phyloP scores from a whole-genome alignment of 2,329 filamentous ascomycete species.

The Geosmithia putterillii region DNA sequence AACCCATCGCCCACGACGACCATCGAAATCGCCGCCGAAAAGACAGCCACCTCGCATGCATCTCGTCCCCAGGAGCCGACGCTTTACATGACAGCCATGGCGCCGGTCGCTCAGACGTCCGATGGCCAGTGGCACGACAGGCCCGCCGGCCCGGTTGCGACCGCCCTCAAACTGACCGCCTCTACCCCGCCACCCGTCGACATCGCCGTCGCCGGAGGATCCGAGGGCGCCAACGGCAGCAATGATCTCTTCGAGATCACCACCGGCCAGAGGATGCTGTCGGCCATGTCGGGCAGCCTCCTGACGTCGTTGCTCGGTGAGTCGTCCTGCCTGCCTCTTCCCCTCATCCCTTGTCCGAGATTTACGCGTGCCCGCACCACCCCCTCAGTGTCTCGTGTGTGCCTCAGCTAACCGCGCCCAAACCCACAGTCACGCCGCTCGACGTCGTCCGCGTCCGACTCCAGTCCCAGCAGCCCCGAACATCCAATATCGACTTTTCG shows the following conservation, averaged over 20 bases:
- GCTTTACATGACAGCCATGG: background rate
- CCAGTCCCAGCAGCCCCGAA: conserved; percentile 57
- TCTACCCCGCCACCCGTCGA: background rate
- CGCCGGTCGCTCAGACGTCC: background rate
- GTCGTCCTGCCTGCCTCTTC: conserved; percentile 10
- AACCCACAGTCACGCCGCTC: conserved; percentile 69
- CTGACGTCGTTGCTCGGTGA: conserved; percentile 79
- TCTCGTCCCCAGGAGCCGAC: background rate
- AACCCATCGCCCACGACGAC: background rate
- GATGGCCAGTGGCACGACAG: background rate
- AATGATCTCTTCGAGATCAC: conserved; percentile 54
- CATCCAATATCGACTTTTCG: conserved; percentile 37
- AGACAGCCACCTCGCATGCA: background rate
- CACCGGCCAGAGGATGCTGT: conserved; percentile 83
- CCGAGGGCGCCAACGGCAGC: conserved; percentile 5
- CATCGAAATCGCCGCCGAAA: background rate
- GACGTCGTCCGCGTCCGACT: conserved; percentile 93
- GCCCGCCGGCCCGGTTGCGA: background rate
- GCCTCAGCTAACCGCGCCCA: background rate
- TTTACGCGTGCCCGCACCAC: background rate
- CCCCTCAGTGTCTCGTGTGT: background rate
- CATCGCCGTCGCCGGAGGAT: conserved; percentile 2
- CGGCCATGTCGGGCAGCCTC: conserved; percentile 81
- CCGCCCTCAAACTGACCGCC: background rate
- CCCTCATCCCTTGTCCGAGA: conserved; percentile 1